Conservation (phyloP, 371 early-diverging fungal species). For the Apophysomyces variabilis region DNA sequence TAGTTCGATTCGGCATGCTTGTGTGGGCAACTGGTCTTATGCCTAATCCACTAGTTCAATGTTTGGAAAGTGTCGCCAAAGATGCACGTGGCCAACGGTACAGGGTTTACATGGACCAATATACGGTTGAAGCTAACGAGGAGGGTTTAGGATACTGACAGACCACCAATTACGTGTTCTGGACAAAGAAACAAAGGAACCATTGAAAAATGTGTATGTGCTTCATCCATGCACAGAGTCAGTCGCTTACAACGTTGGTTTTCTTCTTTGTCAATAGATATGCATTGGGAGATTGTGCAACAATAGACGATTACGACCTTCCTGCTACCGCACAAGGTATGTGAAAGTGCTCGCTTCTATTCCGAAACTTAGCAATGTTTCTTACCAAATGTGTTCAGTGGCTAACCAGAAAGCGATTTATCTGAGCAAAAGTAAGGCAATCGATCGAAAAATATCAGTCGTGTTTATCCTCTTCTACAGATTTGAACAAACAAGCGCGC, state of each 20-base stretch:
- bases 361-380: background rate
- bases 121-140: background rate
- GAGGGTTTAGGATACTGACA: conserved; percentile 55
- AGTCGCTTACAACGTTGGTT: conserved; percentile 11
- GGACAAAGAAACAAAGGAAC: conserved; percentile 46
- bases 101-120: background rate
- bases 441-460: background rate
- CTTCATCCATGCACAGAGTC: background rate
- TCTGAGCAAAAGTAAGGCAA: conserved; percentile 48
- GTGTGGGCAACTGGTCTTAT: conserved; percentile 60
- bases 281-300: conserved; percentile 86
- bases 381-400: conserved; percentile 33
- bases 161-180: conserved; percentile 69
- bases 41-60: conserved; percentile 38
- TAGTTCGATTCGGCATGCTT: conserved; percentile 42
- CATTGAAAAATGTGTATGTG: conserved; percentile 49
- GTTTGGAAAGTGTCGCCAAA: conserved; percentile 22
- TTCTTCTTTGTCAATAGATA: conserved; percentile 40
- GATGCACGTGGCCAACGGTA: conserved; percentile 30
- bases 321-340: conserved; percentile 78
- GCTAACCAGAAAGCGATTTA: conserved; percentile 82
- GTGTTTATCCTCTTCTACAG: background rate
- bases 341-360: background rate
- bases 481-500: background rate
- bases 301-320: conserved; percentile 61